A percentile compares a stretch with the other conserved stretches of the same genome.
These are phyloP conservation scores for Russula griseocarnosa DNA, from an alignment of 768 basidiomycete species.

Conservation along the genomic window DNA sequence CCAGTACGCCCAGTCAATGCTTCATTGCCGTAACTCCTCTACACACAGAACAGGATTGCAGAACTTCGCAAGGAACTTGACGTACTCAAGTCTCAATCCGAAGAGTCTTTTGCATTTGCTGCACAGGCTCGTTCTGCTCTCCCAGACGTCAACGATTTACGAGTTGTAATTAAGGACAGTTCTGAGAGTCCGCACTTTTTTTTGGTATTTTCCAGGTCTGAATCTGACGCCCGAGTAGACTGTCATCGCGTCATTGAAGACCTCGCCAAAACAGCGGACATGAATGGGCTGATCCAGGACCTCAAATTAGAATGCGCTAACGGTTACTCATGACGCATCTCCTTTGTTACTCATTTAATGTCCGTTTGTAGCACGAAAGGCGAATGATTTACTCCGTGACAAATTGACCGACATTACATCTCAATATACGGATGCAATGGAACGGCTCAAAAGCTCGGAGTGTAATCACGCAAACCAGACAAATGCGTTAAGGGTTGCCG, in stretches of 20 bases:
- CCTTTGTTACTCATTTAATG: background rate
- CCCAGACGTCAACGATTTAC: conserved; percentile 20
- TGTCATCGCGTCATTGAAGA: conserved; percentile 19
- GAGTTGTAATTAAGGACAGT: conserved; percentile 19
- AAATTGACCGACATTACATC: conserved; percentile 28
- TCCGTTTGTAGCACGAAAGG: conserved; percentile 22
- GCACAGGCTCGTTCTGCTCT: conserved; percentile 20
- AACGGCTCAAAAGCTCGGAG: conserved; percentile 21
- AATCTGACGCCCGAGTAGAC: conserved; percentile 12
- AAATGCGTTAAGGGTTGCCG: conserved; percentile 8
- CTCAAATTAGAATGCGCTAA: conserved; percentile 21
- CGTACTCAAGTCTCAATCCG: conserved; percentile 26
- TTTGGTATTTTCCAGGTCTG: background rate
- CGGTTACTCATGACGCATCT: conserved; percentile 6
- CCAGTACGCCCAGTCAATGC: conserved; percentile 11
- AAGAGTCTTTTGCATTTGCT: conserved; percentile 26
- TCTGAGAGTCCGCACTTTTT: conserved; percentile 14
- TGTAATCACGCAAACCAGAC: conserved; percentile 15
- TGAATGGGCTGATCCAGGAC: conserved; percentile 19
- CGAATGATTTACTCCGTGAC: conserved; percentile 28
- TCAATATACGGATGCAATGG: conserved; percentile 25
- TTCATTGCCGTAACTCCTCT: background rate
- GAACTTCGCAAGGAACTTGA: conserved; percentile 21
- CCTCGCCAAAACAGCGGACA: conserved; percentile 16
- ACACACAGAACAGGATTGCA: conserved; percentile 17